Percentiles rank a stretch among this genome's conserved stretches.
phyloP scores from a whole-genome alignment of 1,284 basidiomycete species.

The Austroboletus niveus region DNA sequence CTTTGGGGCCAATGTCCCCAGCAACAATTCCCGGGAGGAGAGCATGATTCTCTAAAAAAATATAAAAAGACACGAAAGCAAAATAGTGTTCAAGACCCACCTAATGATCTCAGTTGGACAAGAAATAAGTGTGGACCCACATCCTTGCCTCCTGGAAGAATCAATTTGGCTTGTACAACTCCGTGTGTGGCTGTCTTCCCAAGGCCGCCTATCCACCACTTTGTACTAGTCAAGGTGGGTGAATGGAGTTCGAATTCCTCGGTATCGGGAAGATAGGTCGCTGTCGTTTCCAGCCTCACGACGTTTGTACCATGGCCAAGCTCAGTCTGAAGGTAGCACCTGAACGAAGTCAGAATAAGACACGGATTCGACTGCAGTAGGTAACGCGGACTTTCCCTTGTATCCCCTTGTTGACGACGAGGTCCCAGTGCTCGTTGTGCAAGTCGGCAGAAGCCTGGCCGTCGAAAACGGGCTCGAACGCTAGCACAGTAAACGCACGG shows the following conservation, averaged over 20 bases:
- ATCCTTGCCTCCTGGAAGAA: slow-evolving; percentile 61
- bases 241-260: slow-evolving; percentile 77
- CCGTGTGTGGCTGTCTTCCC: slow-evolving; percentile 78
- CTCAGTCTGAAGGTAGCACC: slow-evolving; percentile 70
- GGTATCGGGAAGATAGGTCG: slow-evolving; percentile 68
- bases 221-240: slow-evolving; percentile 72
- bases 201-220: slow-evolving; percentile 82
- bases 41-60: slow-evolving; percentile 53
- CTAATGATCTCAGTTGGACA: slow-evolving; percentile 61
- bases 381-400: slow-evolving; percentile 43
- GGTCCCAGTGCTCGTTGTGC: slow-evolving; percentile 45
- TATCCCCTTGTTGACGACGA: slow-evolving; percentile 56
- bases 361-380: neutral
- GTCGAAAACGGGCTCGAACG: slow-evolving; percentile 65
- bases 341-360: slow-evolving; percentile 8
- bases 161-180: slow-evolving; percentile 74
- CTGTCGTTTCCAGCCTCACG: slow-evolving; percentile 70
- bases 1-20: slow-evolving; percentile 61
- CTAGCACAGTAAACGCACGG: slow-evolving; percentile 30
- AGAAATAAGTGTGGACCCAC: slow-evolving; percentile 80
- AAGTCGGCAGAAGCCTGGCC: slow-evolving; percentile 56
- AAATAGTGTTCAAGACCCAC: slow-evolving; percentile 28
- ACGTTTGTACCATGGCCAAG: slow-evolving; percentile 80
- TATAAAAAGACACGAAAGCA: slow-evolving; percentile 3
- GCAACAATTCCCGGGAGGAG: slow-evolving; percentile 62